phyloP scores from a whole-genome alignment of 768 basidiomycete species.

The Leucogyrophana mollusca region DNA sequence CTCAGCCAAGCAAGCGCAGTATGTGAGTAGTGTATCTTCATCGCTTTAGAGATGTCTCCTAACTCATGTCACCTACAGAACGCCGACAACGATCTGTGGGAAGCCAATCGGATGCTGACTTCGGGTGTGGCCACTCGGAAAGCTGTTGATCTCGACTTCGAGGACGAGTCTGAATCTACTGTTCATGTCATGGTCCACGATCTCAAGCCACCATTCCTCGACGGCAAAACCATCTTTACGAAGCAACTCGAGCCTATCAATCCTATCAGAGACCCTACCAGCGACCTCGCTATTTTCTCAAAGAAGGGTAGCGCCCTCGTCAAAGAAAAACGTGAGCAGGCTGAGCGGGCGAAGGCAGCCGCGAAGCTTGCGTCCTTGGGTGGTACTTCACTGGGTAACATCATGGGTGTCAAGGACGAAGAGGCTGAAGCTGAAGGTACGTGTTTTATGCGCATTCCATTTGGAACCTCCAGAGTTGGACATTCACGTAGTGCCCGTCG shows the following conservation, averaged over 20 bases:
- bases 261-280: slow-evolving; percentile 89
- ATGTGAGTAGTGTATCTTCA: slow-evolving; percentile 49
- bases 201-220: slow-evolving; percentile 96
- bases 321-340: slow-evolving; percentile 94
- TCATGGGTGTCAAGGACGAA: slow-evolving; percentile 96
- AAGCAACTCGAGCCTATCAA: slow-evolving; percentile 97
- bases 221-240: slow-evolving; percentile 94
- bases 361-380: slow-evolving; percentile 91
- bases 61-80: slow-evolving; percentile 52
- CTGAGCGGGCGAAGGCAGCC: slow-evolving; percentile 93
- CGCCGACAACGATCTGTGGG: slow-evolving; percentile 98
- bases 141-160: slow-evolving; percentile 88
- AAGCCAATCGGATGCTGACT: slow-evolving; percentile 95
- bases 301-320: slow-evolving; percentile 96
- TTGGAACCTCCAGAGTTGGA: slow-evolving; percentile 51
- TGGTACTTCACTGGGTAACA: slow-evolving; percentile 93
- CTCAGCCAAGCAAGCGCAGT: slow-evolving; percentile 95
- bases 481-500: slow-evolving; percentile 71
- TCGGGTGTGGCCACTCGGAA: slow-evolving; percentile 92
- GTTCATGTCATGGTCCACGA: slow-evolving; percentile 98
- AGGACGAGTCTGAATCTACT: slow-evolving; percentile 93
- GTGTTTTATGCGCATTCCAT: slow-evolving; percentile 30
- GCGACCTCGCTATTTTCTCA: slow-evolving; percentile 93
- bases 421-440: slow-evolving; percentile 90
- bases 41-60: slow-evolving; percentile 3